Evolutionary conservation across 2,329 filamentous ascomycete species (phyloP), one percentile per base, ranked within the genome.

Genomic region (Davidsoniella virescens): DNA sequence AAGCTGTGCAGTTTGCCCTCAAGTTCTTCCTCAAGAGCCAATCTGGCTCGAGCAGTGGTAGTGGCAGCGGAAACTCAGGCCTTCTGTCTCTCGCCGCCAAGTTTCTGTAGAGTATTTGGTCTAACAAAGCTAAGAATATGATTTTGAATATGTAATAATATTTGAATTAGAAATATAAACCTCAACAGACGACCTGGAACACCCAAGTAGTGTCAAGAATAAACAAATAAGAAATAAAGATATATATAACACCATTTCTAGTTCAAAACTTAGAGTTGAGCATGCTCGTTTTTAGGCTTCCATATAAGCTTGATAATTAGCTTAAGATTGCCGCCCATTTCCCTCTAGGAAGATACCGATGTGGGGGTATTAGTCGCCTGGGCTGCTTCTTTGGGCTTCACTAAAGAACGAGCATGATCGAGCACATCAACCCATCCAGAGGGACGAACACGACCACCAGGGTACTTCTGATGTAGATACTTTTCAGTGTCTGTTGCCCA

Each of bases 1-100:
- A 80, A 63, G 88, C 88, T 2, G 87, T 80, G 1, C 81, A 94
- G 71, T 82, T 85, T 75, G 88, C 87, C 2, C 65, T 94, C 58
- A 87, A 94, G 75, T 83, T 94, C 77, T 94, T 88, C 65, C 68
- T 93, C 70, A 88, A 94, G 75, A 78, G 75, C 58, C 64, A 71
- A 55, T 63, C 67, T n/a, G 47, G 44, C 16, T 49, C 50, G 10
- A 38, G 41, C 37, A 29, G 50, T 23, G 33, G 38, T 52, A 59
- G 54, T 54, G 60, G 50, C 16, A 64, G 65, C 1, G 71, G 75
- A 2, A 58, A 82, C 52, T 70, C 64, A 20, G 62, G 70, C 5
- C 59, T 76, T 48, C 52, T 70, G 57, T 59, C 64, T 20, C 54
- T 75, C 58, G 72, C 71, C 4, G 64, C 64, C 57, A 71, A 73